Evolutionary conservation across 176 grass and related monocot species (phyloP).

Genomic region (Coix lacrymajobi): DNA sequence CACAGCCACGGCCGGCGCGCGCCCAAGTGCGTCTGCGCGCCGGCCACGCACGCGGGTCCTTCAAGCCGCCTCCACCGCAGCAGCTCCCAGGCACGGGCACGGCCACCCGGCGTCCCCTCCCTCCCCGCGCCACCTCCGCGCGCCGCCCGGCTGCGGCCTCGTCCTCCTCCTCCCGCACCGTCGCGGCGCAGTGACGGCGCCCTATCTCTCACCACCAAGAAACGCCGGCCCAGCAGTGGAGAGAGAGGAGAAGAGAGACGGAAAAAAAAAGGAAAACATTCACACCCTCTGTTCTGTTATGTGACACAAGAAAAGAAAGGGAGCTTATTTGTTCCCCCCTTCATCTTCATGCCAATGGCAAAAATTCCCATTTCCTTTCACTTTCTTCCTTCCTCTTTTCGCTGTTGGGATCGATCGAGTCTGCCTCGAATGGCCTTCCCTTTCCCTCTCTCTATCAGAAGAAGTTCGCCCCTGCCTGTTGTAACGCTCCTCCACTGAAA

Average conservation of each 20-base stretch:
- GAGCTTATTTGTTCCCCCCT: slow-evolving; percentile 33
- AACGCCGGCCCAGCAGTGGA: background rate
- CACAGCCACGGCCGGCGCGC: slow-evolving; percentile 19
- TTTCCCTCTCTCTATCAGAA: background rate
- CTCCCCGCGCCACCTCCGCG: background rate
- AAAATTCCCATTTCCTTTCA: background rate
- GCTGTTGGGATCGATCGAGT: background rate
- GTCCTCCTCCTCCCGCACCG: slow-evolving; percentile 32
- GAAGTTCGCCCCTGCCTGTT: background rate
- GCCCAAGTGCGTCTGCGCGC: slow-evolving; percentile 81
- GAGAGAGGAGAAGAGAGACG: background rate
- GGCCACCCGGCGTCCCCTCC: background rate
- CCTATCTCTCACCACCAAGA: background rate
- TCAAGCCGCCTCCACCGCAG: slow-evolving; percentile 87
- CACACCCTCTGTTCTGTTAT: background rate
- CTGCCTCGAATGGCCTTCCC: background rate
- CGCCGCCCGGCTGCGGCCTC: slow-evolving; percentile 10
- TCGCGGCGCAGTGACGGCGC: slow-evolving; percentile 56
- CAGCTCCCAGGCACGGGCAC: slow-evolving; percentile 36
- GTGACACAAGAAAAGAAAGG: slow-evolving; percentile 9
- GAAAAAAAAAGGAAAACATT: background rate
- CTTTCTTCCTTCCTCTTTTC: background rate
- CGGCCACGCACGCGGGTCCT: slow-evolving; percentile 79
- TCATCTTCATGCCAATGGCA: background rate
- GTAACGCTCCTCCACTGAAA: slow-evolving; percentile 7